phyloP scores from a whole-genome alignment of 2,329 filamentous ascomycete species.

The Cladobotryum protrusum region DNA sequence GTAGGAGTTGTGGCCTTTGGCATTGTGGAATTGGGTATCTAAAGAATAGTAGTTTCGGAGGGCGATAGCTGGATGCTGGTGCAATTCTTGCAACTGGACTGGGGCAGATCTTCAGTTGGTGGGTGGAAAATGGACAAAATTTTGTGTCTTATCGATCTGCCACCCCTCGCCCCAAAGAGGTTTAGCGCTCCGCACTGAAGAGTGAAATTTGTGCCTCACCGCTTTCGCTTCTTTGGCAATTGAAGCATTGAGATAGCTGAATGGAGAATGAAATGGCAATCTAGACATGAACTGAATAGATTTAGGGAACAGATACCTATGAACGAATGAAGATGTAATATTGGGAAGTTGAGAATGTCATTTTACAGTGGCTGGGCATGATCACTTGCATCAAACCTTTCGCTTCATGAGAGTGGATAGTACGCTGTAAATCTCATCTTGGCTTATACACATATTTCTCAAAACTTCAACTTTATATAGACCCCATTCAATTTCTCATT shows the following conservation, averaged over 20 bases:
- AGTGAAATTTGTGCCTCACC: constrained; percentile 21
- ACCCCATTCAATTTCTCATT: too few relatives aligned
- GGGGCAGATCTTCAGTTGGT: constrained; percentile 12
- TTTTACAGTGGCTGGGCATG: too few relatives aligned
- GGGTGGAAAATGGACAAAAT: constrained; percentile 28
- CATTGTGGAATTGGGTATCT: constrained; percentile 47
- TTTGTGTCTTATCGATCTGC: constrained; percentile 35
- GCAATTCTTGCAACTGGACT: neutral
- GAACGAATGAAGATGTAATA: too few relatives aligned
- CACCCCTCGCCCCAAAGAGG: constrained; percentile 27
- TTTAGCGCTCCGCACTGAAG: constrained; percentile 18
- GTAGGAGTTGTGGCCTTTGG: constrained; percentile 66
- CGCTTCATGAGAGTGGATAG: too few relatives aligned
- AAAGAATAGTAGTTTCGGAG: neutral
- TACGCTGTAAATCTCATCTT: too few relatives aligned
- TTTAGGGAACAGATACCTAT: constrained; percentile 4
- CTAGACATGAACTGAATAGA: neutral
- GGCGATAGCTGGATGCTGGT: neutral
- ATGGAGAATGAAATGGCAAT: neutral
- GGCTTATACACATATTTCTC: too few relatives aligned
- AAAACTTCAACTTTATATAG: too few relatives aligned
- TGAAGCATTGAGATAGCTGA: neutral
- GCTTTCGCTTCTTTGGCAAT: constrained; percentile 18
- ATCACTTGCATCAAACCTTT: too few relatives aligned
- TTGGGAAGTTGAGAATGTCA: too few relatives aligned